Percentiles rank a stretch among this genome's conserved stretches.
Conservation (phyloP, 148 eudicot genomes). For the Cornus controversa region DNA sequence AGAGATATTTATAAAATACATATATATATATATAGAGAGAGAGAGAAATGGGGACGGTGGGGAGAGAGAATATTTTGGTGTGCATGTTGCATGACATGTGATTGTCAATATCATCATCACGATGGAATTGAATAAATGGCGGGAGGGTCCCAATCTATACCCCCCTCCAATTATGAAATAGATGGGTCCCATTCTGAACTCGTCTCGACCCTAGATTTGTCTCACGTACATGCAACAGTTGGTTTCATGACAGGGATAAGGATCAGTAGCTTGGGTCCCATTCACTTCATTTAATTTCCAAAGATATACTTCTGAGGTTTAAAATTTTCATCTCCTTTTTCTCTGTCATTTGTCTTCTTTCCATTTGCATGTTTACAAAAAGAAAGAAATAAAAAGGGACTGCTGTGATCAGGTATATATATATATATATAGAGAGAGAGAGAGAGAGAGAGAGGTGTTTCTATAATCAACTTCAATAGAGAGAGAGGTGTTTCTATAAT, state of each 20-base stretch:
- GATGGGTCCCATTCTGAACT: neutral
- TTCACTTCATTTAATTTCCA: neutral
- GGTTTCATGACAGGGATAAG: slow-evolving; percentile 19
- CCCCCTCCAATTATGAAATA: neutral
- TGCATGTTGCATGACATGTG: slow-evolving; percentile 14
- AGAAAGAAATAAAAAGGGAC: neutral
- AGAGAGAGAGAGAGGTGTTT: neutral
- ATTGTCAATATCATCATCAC: neutral
- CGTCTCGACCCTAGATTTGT: slow-evolving; percentile 10
- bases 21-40: too few relatives aligned
- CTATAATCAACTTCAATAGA: neutral
- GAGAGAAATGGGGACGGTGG: neutral
- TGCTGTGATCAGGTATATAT: neutral
- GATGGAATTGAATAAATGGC: neutral
- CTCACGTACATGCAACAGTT: slow-evolving; percentile 10
- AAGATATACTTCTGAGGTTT: neutral
- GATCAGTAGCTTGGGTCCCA: neutral
- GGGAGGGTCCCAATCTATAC: neutral
- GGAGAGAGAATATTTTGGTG: neutral
- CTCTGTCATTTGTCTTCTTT: neutral
- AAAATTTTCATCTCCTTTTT: neutral
- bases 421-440: too few relatives aligned
- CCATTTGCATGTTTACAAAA: neutral
- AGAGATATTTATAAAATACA: too few relatives aligned
- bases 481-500: too few relatives aligned